A percentile compares a stretch with the other conserved stretches of the same genome.
These are phyloP conservation scores for Penicillium decumbens DNA, from an alignment of 2,329 filamentous ascomycete genomes.

Conservation along the genomic window DNA sequence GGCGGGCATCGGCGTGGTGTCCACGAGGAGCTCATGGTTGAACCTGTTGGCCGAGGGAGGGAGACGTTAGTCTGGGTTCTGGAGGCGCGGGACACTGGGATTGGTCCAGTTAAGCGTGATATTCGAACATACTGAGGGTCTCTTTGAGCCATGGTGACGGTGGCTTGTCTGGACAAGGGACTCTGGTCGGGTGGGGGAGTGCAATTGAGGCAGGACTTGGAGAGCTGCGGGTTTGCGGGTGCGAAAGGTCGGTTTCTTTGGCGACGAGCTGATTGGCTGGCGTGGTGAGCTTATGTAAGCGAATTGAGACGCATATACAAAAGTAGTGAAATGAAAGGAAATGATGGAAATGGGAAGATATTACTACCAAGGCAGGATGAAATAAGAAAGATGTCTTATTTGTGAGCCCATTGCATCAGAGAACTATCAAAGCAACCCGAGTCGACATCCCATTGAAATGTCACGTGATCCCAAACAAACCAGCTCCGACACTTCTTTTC, in stretches of 20 bases:
- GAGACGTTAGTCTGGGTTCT: constrained; percentile 18
- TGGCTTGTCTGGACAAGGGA: constrained; percentile 16
- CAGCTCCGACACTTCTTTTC: constrained; percentile 22
- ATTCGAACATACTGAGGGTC: constrained; percentile 28
- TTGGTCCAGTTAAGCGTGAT: neutral
- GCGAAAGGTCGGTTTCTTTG: constrained; percentile 35
- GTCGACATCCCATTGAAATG: neutral
- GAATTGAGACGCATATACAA: neutral
- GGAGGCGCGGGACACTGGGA: neutral
- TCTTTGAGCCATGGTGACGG: constrained; percentile 30
- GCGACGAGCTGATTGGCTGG: constrained; percentile 33
- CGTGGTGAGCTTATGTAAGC: constrained; percentile 19
- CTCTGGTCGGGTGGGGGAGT: constrained; percentile 9
- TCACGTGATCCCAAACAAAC: constrained; percentile 25
- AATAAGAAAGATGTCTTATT: neutral
- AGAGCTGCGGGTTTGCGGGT: constrained; percentile 28
- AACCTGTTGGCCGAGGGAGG: constrained; percentile 58
- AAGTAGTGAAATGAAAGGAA: neutral
- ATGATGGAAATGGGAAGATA: too few species aligned
- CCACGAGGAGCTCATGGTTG: constrained; percentile 87
- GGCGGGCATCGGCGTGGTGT: constrained; percentile 91
- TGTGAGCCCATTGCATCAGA: neutral
- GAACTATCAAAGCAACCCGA: neutral
- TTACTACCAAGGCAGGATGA: neutral
- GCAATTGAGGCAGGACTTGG: constrained; percentile 22